Conservation (phyloP, 2,329 filamentous ascomycete species). For the Arthrinium puccinioides region DNA sequence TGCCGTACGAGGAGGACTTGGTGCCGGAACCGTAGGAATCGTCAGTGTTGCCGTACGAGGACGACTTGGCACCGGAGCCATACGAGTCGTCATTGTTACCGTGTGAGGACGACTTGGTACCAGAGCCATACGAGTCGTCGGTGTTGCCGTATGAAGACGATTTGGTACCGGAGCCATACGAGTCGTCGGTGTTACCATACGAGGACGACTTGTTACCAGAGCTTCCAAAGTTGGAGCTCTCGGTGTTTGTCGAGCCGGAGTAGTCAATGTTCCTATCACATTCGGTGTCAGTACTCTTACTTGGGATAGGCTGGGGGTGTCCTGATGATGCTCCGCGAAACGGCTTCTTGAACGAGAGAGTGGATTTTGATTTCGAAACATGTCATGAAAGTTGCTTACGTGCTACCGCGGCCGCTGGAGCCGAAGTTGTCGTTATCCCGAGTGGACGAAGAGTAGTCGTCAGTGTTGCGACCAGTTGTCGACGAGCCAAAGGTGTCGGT, state of each 20-base stretch:
- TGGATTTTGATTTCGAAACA: too few species aligned
- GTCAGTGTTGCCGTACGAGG: conserved; percentile 5
- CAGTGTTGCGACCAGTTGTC: conserved; percentile 6
- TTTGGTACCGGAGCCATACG: conserved; percentile 10
- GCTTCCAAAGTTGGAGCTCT: too few species aligned
- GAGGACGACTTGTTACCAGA: conserved; percentile 4
- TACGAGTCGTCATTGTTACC: conserved; percentile 11
- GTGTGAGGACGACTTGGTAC: background rate
- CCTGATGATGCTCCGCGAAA: too few species aligned
- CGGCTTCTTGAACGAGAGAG: too few species aligned
- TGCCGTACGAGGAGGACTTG: conserved; percentile 2
- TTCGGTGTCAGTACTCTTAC: too few species aligned
- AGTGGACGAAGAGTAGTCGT: too few species aligned
- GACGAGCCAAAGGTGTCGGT: too few species aligned
- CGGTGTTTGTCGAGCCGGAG: too few species aligned
- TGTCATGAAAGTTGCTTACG: too few species aligned
- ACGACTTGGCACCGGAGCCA: conserved; percentile 7
- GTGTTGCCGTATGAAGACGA: conserved; percentile 6
- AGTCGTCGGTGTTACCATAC: conserved; percentile 8
- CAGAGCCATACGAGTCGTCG: conserved; percentile 11
- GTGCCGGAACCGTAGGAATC: conserved; percentile 7
- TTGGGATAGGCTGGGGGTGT: too few species aligned
- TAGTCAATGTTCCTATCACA: too few species aligned
- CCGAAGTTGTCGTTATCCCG: conserved; percentile 2
- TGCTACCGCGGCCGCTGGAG: conserved; percentile 4